Evolutionary conservation across 2,329 filamentous ascomycete species (phyloP), one percentile per base, ranked within the genome.

Genomic region (Fusarium nygamai): DNA sequence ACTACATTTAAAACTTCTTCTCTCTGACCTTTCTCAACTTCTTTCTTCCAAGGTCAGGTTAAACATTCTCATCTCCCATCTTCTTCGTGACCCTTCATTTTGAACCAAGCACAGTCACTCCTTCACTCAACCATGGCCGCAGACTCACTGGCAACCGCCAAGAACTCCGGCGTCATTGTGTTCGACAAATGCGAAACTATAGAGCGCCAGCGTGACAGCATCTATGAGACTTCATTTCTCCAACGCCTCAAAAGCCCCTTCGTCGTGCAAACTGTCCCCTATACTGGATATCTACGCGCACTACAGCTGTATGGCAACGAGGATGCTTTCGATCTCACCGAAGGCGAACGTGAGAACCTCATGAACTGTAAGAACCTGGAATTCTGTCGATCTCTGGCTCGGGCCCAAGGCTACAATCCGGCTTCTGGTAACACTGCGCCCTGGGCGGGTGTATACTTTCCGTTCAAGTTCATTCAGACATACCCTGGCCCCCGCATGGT

Each of bases 231-330:
- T 27, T 20, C 48, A 27, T 69, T 68, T 22, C 20, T 43, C 12
- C 27, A 43, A 20, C 63, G 48, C 8, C 66, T 69, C 33, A 33
- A 43, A 27, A 24, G 50, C 17, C 20, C 27, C 17, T 11, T 36
- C 31, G 43, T 44, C n/a, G 31, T 44, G 27, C 27, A 58, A 34
- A 67, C 50, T 38, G 56, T 67, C n/a, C 61, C 59, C n/a, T 70
- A 64, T n/a, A 57, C 36, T 11, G 64, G 64, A 27, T 69, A 70
- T 44, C 12, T 58, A 24, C 64, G 67, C 13, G 67, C 67, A 13
- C 24, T 69, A 12, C 64, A 70, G 29, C 67, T 69, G 5, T 69
- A 69, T 20, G 67, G 58, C n/a, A 70, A 64, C n/a, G 67, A 69
- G 41, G 31, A 39, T 19, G 44, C 64, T 24, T 47, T 70, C 58